Base-by-base conservation (phyloP, 768 basidiomycete genomes). In the Pleurotus tuber-regium region DNA sequence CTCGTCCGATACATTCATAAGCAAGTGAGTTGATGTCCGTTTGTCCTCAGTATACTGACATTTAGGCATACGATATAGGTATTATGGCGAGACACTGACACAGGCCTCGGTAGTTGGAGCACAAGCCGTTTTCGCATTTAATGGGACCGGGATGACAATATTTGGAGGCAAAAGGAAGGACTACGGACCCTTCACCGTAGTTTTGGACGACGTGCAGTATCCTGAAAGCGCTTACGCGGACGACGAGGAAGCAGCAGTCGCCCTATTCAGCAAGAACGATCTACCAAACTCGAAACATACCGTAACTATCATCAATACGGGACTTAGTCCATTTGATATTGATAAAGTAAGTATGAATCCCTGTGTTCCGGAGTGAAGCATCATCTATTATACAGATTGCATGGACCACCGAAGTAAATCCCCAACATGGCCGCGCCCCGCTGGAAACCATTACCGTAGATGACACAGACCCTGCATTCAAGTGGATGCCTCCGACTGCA, bases 51-150 rank as follows among this genome's bases (percentile, higher is more conserved):
- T 44, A 11, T n/a, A 30, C 4, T 18, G 8, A 7, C 23, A 16
- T n/a, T 10, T 18, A 12, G 1, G 6, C 24, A 10, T 18, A 43
- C 8, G 8, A 18, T 14, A 16, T 40, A 74, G 73, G 40, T 75
- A 75, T 48, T 71, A 65, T 41, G 62, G 59, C 7, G 65, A 61
- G 21, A 75, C 73, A 1, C 73, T 70, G 44, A 64, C 67, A 11
- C 59, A 54, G 14, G 68, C 67, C 42, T 62, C 61, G 14, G 52
- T 59, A 3, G 59, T 64, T 4, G 61, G 61, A 7, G 69, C 72
- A 2, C 43, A 52, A 11, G 67, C 54, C 5, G 55, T 60, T 0
- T 64, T 75, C 49, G 53, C 51, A 43, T 76, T 75, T 62, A 72
- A 66, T 19, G 74, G 73, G 9, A 69, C 69, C 3, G 62, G 58